Evolutionary conservation across 192 early-diverging fungal genomes (phyloP).

Genomic region (Helicostylum pulchrum): DNA sequence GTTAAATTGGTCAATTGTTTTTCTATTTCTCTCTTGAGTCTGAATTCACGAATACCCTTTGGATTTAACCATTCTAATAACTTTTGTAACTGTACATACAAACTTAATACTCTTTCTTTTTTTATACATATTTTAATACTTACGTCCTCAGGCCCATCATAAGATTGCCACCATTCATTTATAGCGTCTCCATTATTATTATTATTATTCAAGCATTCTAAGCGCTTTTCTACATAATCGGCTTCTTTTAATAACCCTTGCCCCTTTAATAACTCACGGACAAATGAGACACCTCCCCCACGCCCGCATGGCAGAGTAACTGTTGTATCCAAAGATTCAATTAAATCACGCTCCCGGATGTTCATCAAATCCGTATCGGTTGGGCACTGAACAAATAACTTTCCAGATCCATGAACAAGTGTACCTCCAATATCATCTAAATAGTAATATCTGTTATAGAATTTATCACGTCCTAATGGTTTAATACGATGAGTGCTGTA

Average conservation of each 20-base stretch:
- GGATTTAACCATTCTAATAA: conserved; percentile 75
- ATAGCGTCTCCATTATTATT: neutral
- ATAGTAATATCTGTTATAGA: conserved; percentile 86
- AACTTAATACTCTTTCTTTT: neutral
- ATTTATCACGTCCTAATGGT: conserved; percentile 83
- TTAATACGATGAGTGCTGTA: conserved; percentile 62
- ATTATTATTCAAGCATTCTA: neutral
- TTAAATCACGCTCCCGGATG: conserved; percentile 36
- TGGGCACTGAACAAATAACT: conserved; percentile 59
- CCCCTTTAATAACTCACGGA: conserved; percentile 19
- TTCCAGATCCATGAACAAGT: conserved; percentile 49
- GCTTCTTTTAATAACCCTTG: conserved; percentile 28
- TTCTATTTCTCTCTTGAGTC: conserved; percentile 57
- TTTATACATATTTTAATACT: conserved; percentile 1
- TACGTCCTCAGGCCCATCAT: conserved; percentile 36
- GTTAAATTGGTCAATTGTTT: conserved; percentile 42
- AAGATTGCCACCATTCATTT: conserved; percentile 31
- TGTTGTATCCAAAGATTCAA: conserved; percentile 15
- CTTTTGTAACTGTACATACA: conserved; percentile 54
- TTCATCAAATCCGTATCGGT: conserved; percentile 48
- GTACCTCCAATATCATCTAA: conserved; percentile 76
- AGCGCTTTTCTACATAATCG: conserved; percentile 10
- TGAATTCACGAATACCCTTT: conserved; percentile 71
- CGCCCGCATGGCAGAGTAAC: conserved; percentile 28
- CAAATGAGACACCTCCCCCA: conserved; percentile 29